Percentiles rank a stretch among this genome's conserved stretches.
phyloP scores from a whole-genome alignment of 2,329 filamentous ascomycete species.

The Verticillium tricorpus region DNA sequence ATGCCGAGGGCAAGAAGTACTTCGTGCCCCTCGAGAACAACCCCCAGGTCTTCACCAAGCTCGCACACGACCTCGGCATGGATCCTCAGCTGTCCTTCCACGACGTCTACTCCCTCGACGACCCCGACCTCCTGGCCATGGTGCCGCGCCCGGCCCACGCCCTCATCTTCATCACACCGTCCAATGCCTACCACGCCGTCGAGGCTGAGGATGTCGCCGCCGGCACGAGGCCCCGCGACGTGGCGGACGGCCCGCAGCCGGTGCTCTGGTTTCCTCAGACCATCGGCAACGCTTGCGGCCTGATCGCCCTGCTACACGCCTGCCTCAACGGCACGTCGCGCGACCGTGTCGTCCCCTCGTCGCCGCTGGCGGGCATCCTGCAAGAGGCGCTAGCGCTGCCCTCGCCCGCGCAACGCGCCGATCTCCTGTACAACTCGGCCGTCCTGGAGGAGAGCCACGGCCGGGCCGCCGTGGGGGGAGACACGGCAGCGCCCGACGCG shows the following conservation, averaged over 20 bases:
- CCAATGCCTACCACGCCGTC: conserved; percentile 41
- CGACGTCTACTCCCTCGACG: conserved; percentile 78
- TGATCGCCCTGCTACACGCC: conserved; percentile 57
- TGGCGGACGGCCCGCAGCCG: conserved; percentile 42
- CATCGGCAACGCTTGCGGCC: conserved; percentile 76
- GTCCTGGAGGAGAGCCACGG: conserved; percentile 71
- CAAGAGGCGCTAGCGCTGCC: conserved; percentile 57
- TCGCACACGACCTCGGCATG: conserved; percentile 68
- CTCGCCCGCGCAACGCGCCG: conserved; percentile 53
- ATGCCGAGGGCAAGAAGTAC: too few relatives aligned
- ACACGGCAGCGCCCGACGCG: conserved; percentile 59
- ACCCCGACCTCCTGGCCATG: conserved; percentile 69
- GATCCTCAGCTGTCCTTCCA: conserved; percentile 66
- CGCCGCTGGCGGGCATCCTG: conserved; percentile 55
- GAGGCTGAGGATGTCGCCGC: conserved; percentile 13
- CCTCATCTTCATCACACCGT: conserved; percentile 74
- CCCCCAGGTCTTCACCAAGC: conserved; percentile 70
- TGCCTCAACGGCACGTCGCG: conserved; percentile 64
- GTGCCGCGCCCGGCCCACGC: conserved; percentile 73
- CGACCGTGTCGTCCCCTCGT: conserved; percentile 46
- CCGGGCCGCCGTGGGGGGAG: conserved; percentile 62
- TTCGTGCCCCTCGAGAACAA: conserved; percentile 45
- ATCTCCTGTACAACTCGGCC: conserved; percentile 65
- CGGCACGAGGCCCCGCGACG: conserved; percentile 16
- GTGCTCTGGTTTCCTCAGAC: conserved; percentile 84